These are phyloP conservation scores for Lantana camara DNA, from an alignment of 257 asterid genomes.

Conservation along the genomic window DNA sequence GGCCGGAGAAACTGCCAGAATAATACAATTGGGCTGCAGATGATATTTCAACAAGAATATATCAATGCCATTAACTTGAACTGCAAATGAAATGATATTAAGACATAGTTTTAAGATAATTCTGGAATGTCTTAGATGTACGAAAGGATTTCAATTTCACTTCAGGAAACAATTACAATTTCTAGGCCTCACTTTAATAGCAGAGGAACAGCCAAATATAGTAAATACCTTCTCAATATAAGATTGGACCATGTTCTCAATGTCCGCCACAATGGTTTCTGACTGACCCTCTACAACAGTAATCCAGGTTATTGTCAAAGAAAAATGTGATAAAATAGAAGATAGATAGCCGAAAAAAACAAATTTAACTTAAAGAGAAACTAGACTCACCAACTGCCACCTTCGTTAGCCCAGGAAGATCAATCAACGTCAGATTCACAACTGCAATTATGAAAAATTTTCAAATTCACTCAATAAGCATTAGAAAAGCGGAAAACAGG, in stretches of 20 bases:
- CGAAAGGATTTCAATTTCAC: constrained; percentile 2
- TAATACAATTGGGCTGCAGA: constrained; percentile 70
- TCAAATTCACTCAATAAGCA: constrained; percentile 25
- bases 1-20: constrained; percentile 66
- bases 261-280: constrained; percentile 60
- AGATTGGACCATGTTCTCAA: constrained; percentile 72
- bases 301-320: constrained; percentile 15
- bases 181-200: too few species aligned
- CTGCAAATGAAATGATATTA: constrained; percentile 8
- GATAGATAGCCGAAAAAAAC: constrained; percentile 16
- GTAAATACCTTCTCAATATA: constrained; percentile 61
- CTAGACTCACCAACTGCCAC: constrained; percentile 63
- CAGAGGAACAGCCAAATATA: neutral
- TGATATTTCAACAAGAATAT: constrained; percentile 25
- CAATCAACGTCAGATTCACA: constrained; percentile 67
- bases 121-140: constrained; percentile 8
- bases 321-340: neutral
- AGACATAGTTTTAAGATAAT: neutral
- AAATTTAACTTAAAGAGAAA: neutral
- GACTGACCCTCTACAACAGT: constrained; percentile 56
- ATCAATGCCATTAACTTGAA: constrained; percentile 15
- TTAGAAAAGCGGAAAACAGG: too few species aligned
- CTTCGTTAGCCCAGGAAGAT: constrained; percentile 75
- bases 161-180: neutral
- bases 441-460: constrained; percentile 41